A percentile compares a stretch with the other conserved stretches of the same genome.
Conservation (phyloP, 768 basidiomycete genomes). For the Boletus edulis region DNA sequence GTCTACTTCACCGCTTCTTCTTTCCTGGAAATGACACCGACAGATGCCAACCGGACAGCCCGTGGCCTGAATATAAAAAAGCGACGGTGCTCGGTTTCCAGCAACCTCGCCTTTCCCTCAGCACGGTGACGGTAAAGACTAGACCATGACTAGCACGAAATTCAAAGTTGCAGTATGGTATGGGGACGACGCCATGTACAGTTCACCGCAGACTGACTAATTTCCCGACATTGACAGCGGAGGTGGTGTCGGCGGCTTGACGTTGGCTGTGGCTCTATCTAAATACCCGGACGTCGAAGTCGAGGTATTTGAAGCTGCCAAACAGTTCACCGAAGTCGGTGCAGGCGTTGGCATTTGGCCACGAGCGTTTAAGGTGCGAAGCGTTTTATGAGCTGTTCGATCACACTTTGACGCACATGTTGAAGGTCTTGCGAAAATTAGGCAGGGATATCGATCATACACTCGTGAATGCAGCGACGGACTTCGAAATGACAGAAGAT, state of each 20-base stretch:
- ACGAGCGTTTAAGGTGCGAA: constrained; percentile 28
- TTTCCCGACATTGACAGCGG: constrained; percentile 27
- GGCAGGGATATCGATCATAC: constrained; percentile 16
- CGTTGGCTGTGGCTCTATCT: constrained; percentile 35
- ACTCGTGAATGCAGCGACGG: constrained; percentile 17
- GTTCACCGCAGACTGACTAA: background rate
- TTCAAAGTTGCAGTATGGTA: constrained; percentile 31
- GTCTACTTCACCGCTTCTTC: background rate
- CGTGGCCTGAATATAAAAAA: background rate
- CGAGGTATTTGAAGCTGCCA: constrained; percentile 53
- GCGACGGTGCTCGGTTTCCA: background rate
- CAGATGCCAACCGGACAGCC: background rate
- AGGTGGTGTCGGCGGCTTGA: constrained; percentile 41
- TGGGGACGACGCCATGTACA: background rate
- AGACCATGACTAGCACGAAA: constrained; percentile 17
- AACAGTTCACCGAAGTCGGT: constrained; percentile 52
- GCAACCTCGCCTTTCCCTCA: background rate
- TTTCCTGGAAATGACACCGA: constrained; percentile 2
- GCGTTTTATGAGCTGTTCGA: background rate
- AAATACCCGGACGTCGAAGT: constrained; percentile 53
- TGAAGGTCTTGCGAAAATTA: constrained; percentile 24
- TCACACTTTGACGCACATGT: background rate
- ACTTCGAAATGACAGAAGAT: constrained; percentile 19
- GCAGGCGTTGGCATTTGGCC: constrained; percentile 56
- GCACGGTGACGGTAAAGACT: background rate